These are phyloP conservation scores for Alternaria triticimaculans DNA, from an alignment of 2,329 filamentous ascomycete species.

Conservation along the genomic window DNA sequence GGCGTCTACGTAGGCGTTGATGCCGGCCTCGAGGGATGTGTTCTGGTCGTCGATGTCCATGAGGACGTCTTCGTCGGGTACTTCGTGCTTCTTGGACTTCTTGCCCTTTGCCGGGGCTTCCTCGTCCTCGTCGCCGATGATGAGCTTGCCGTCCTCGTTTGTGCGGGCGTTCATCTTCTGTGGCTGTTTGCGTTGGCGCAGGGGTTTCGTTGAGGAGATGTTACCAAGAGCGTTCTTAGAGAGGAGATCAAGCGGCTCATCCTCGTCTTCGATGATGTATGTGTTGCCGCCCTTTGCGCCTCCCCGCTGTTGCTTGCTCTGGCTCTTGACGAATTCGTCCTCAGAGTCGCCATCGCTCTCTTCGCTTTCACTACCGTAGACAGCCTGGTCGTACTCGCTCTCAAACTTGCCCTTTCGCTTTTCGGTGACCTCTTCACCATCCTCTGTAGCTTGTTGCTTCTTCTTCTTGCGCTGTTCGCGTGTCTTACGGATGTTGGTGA, in stretches of 20 bases:
- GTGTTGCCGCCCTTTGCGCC: slow-evolving; percentile 63
- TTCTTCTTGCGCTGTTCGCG: slow-evolving; percentile 90
- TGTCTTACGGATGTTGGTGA: slow-evolving; percentile 93
- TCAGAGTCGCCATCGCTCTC: slow-evolving; percentile 58
- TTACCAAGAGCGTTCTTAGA: slow-evolving; percentile 88
- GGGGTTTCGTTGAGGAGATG: slow-evolving; percentile 89
- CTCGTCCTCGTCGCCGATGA: slow-evolving; percentile 66
- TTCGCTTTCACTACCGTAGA: slow-evolving; percentile 73
- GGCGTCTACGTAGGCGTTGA: slow-evolving; percentile 68
- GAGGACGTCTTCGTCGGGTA: slow-evolving; percentile 55
- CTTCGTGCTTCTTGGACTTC: slow-evolving; percentile 43
- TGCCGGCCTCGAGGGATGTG: slow-evolving; percentile 55
- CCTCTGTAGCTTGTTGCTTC: slow-evolving; percentile 72
- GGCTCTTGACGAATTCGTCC: slow-evolving; percentile 45
- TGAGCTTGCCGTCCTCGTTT: slow-evolving; percentile 80
- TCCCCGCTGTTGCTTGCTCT: slow-evolving; percentile 34
- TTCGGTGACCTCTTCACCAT: slow-evolving; percentile 54
- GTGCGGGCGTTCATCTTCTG: slow-evolving; percentile 53
- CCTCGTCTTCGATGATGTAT: slow-evolving; percentile 93
- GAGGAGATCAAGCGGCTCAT: slow-evolving; percentile 92
- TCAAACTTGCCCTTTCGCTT: slow-evolving; percentile 72
- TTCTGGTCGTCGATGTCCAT: slow-evolving; percentile 65
- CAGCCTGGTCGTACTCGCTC: slow-evolving; percentile 94
- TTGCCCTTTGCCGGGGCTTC: slow-evolving; percentile 35
- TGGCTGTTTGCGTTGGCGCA: slow-evolving; percentile 64